Percentiles rank a stretch among this genome's conserved stretches.
These are phyloP conservation scores for Caryopteris hybrid DNA, from an alignment of 305 asterid genomes.

Conservation along the genomic window DNA sequence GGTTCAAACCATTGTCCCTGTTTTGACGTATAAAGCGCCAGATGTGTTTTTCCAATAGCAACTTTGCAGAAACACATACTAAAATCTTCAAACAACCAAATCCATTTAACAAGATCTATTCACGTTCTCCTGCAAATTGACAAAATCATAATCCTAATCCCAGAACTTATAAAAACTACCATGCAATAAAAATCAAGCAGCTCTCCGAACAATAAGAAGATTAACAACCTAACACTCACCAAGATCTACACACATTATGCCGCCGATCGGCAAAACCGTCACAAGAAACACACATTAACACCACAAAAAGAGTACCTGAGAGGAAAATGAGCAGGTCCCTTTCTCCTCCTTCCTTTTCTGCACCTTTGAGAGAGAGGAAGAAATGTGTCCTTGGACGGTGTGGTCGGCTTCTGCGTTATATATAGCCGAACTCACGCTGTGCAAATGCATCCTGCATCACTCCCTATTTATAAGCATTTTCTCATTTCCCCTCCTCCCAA, in stretches of 20 bases:
- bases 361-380: not conserved
- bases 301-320: conserved; percentile 18
- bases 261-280: not conserved
- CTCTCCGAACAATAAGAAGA: not conserved
- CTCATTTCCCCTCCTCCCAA: not conserved
- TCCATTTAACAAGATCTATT: conserved; percentile 19
- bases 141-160: not conserved
- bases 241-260: conserved; percentile 23
- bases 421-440: conserved; percentile 6
- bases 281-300: not conserved
- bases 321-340: not conserved
- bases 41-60: not conserved
- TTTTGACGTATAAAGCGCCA: not conserved
- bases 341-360: not conserved
- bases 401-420: conserved; percentile 11
- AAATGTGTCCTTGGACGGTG: not conserved
- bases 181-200: conserved; percentile 3
- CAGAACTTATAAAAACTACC: not conserved
- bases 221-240: not conserved
- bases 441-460: not conserved
- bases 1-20: not conserved
- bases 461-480: conserved; percentile 18
- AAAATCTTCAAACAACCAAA: conserved; percentile 2
- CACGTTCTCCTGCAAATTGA: not conserved
- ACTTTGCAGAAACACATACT: not conserved